Evolutionary conservation across 139 green algal species (phyloP), one percentile per base, ranked within the genome.

Genomic region (Pseudopediastrum boryanum): DNA sequence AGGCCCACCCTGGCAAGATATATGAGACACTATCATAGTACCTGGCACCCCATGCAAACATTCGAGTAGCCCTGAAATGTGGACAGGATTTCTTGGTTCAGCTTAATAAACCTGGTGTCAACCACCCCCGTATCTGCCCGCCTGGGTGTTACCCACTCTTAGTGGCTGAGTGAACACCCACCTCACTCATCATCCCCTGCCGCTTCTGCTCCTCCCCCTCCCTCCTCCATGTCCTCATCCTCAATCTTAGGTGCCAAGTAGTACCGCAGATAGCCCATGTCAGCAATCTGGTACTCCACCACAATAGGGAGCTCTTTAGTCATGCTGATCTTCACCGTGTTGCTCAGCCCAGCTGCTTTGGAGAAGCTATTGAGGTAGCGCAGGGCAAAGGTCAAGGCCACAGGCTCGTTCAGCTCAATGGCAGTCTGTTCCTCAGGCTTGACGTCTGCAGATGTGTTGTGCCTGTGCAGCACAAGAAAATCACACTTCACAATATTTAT

Each of bases 341-440:
- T 51, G 7, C 59, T 33, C 43, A 90, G 73, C 4, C 75, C 59
- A 29, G 73, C 44, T 16, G 93, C 95, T 85, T 99, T 99, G 66
- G 93, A 90, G 83, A 99, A 99, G 52, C 90, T 96, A 85, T 96
- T 98, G 44, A 99, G 87, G 90, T 99, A 99, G 33, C 94, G 90
- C 46, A 98, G 86, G 4, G 95, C 94, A 85, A 99, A 99, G 25
- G 92, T 97, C 12, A 98, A 89, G 0, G 86, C 79, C 21, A 99
- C 96, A n/a, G 96, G 95, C 84, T 99, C 94, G 31, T 92, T 81
- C 63, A 98, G 86, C 65, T 99, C 90, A 25, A 99, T 94, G 10
- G 84, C 85, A 31, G 92, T 95, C 29, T 89, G 54, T 73, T 99
- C 90, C 75, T 98, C 95, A 4, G 85, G 79, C 87, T 93, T 86